Evolutionary conservation across 768 basidiomycete species (phyloP).

Genomic region (Chalciporus pseudorubinellus): DNA sequence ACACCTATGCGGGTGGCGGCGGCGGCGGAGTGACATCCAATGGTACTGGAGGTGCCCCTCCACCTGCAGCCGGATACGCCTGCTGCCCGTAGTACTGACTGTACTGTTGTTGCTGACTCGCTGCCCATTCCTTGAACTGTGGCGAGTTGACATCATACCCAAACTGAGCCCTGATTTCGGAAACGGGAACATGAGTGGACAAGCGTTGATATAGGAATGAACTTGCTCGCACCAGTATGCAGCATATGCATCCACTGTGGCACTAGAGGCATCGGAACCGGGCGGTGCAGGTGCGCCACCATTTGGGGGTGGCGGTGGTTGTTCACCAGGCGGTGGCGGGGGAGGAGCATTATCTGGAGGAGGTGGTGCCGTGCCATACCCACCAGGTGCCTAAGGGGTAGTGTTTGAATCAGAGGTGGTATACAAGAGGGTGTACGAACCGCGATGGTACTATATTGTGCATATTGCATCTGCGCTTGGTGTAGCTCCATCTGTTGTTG

Average conservation of each 20-base stretch:
- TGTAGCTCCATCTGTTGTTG: constrained; percentile 88
- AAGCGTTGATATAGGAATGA: background rate
- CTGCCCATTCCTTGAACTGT: constrained; percentile 81
- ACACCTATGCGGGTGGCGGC: constrained; percentile 26
- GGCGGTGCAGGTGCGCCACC: constrained; percentile 40
- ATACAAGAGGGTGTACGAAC: constrained; percentile 33
- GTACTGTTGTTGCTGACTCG: constrained; percentile 64
- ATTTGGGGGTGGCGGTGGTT: constrained; percentile 54
- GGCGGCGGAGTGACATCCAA: constrained; percentile 23
- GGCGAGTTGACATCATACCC: constrained; percentile 83
- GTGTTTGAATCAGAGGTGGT: no score
- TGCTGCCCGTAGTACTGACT: constrained; percentile 69
- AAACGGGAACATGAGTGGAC: background rate
- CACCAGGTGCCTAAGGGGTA: constrained; percentile 27
- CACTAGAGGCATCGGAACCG: constrained; percentile 42
- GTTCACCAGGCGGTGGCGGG: constrained; percentile 49
- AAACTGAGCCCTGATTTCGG: constrained; percentile 64
- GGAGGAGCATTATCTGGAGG: constrained; percentile 38
- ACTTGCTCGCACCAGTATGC: constrained; percentile 52
- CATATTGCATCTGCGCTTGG: constrained; percentile 79
- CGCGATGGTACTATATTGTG: constrained; percentile 62
- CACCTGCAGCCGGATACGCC: constrained; percentile 39
- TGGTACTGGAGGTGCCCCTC: constrained; percentile 27
- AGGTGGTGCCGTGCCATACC: constrained; percentile 37
- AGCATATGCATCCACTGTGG: constrained; percentile 53